Evolutionary conservation across 495 filamentous ascomycete species (phyloP).

Genomic region (Neurospora sp.): DNA sequence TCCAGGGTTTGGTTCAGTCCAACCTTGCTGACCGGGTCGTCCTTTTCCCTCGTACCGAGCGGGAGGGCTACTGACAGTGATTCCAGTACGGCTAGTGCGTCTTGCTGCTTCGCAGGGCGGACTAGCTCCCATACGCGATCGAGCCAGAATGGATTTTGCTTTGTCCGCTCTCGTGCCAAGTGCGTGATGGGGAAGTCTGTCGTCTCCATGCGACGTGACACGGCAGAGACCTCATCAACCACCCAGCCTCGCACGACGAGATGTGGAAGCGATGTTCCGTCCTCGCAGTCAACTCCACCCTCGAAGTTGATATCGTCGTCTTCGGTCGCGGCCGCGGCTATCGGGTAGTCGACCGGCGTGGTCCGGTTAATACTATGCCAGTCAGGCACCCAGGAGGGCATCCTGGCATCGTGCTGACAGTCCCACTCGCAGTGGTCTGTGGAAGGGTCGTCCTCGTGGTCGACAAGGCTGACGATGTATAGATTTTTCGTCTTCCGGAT

Average conservation of each 20-base stretch:
- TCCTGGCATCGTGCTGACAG: conserved; percentile 2
- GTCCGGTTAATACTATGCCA: conserved; percentile 15
- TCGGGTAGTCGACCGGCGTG: conserved; percentile 5
- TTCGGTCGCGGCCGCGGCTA: background rate
- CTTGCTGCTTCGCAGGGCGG: background rate
- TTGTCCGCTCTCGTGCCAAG: conserved; percentile 5
- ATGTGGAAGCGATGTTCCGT: conserved; percentile 4
- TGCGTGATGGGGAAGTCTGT: conserved; percentile 12
- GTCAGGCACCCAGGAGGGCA: conserved; percentile 13
- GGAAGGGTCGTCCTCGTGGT: conserved; percentile 9
- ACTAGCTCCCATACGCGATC: conserved; percentile 8
- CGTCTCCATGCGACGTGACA: conserved; percentile 11
- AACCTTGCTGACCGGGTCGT: background rate
- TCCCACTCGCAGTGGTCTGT: conserved; percentile 2
- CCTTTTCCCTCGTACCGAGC: conserved; percentile 4
- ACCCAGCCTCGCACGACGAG: conserved; percentile 9
- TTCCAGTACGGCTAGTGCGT: conserved; percentile 5
- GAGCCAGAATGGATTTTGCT: conserved; percentile 12
- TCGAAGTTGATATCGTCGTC: conserved; percentile 1
- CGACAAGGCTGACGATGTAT: conserved; percentile 7
- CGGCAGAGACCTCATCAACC: conserved; percentile 5
- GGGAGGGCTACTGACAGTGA: conserved; percentile 8
- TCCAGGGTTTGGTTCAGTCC: conserved; percentile 3
- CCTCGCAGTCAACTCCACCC: background rate
- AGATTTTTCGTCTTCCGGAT: conserved; percentile 5